Evolutionary conservation across 2,329 filamentous ascomycete genomes (phyloP), one percentile per base, ranked within the genome.

Genomic region (Thermothelomyces thermophilus): DNA sequence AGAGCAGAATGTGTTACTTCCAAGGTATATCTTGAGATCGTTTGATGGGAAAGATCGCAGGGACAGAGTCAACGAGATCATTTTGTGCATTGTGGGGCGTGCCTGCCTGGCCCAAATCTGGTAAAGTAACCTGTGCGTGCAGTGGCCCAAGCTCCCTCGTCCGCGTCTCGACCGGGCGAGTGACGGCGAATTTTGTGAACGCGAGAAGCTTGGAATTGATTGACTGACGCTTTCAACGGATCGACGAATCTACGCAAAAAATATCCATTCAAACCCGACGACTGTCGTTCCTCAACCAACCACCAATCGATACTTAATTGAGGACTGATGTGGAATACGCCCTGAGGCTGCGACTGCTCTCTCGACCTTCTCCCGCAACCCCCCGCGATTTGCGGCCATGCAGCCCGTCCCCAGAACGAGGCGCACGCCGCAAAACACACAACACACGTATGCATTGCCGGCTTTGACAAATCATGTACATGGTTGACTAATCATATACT

Each of bases 351-450:
- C 34, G 6, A 48, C 22, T 41, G 33, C 24, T 19, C 8, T 24
- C 17, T 17, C 22, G 3, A 17, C 17, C 35, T 20, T 37, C 10
- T 8, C 24, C 24, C 24, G 9, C 24, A 26, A n/a, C n/a, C n/a
- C 24, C 24, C 31, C 34, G n/a, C 37, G 26, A 30, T 41, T n/a
- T n/a, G 35, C 19, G 41, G 50, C 49, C 44, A 60, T 61, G 59
- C 52, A 57, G 53, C 44, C 50, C 7, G 37, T 41, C 33, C 56
- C 59, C 13, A 54, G 56, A 50, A 59, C 54, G 41, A 55, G 59
- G 51, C 58, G 59, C 48, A 60, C 59, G 50, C 51, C 58, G 56
- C 59, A 61, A 52, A 61, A 60, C 44, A 60, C 58, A 19, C 59
- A 61, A 26, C 51, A 60, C 44, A 61, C 58, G 58, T 61, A 53